Percentiles rank a stretch among this genome's conserved stretches.
These are phyloP conservation scores for Zanthoxylum bungeanum DNA, from an alignment of 345 rosid species.

Conservation along the genomic window DNA sequence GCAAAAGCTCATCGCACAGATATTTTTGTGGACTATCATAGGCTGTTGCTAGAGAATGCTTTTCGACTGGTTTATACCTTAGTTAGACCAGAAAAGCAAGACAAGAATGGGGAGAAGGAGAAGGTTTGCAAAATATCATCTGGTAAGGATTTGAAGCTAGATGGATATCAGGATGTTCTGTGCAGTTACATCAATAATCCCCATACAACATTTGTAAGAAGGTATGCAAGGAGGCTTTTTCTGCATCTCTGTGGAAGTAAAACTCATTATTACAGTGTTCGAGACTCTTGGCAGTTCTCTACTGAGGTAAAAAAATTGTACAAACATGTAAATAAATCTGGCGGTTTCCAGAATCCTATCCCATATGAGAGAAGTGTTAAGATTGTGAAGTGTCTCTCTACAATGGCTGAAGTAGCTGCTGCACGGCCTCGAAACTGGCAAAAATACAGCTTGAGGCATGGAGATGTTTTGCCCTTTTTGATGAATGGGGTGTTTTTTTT, in stretches of 20 bases:
- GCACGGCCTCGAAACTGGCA: conserved; percentile 99
- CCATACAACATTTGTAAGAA: conserved; percentile 88
- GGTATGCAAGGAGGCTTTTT: conserved; percentile 96
- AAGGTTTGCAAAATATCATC: conserved; percentile 56
- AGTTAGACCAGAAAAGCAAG: conserved; percentile 98
- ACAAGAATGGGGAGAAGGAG: conserved; percentile 88
- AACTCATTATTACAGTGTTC: conserved; percentile 88
- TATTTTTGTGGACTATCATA: conserved; percentile 85
- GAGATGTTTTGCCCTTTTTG: conserved; percentile 75
- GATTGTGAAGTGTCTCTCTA: conserved; percentile 84
- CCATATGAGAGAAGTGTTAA: conserved; percentile 93
- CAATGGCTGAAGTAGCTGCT: conserved; percentile 90
- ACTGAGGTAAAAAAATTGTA: conserved; percentile 74
- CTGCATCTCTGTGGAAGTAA: conserved; percentile 97
- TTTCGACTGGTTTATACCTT: conserved; percentile 84
- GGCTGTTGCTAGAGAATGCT: conserved; percentile 88
- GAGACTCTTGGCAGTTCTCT: conserved; percentile 97
- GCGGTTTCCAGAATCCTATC: conserved; percentile 77
- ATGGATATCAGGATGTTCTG: conserved; percentile 93
- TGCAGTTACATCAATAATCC: conserved; percentile 97
- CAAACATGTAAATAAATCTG: conserved; percentile 90
- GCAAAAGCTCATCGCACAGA: conserved; percentile 87
- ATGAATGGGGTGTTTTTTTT: conserved; percentile 78
- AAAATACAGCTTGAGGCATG: conserved; percentile 87
- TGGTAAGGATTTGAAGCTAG: conserved; percentile 87